Base-by-base conservation (phyloP, 2,329 filamentous ascomycete genomes). In the Fusarium hainanense region DNA sequence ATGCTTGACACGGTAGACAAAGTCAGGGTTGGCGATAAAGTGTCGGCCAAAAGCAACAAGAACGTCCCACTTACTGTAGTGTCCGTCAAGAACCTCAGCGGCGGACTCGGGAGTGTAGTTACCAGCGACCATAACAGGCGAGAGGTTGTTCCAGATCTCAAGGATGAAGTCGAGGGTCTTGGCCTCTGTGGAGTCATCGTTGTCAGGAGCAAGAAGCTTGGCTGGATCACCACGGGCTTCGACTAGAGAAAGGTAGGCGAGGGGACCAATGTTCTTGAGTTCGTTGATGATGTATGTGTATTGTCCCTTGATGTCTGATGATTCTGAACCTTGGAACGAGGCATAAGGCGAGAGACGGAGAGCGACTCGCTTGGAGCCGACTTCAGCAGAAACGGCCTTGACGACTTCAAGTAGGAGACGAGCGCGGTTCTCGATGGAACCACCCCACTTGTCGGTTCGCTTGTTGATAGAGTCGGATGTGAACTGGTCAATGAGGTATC, bases 401-500 rank as follows among this genome's bases (percentile, higher is more conserved):
- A 83, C 79, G 6, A 86, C 78, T 61, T 87, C 85, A 12, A 84
- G 69, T 16, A 83, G 78, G 11, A 87, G 70, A 6, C 84, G 81
- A 14, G 82, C 82, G 8, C 86, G 80, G 68, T 88, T 88, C 71
- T 86, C 83, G 37, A 88, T 80, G 27, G 79, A 82, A 1, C 87
- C 86, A 10, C 87, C 87, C 74, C 88, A 89, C 41, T 79, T 72
- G 72, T 89, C 85, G 2, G 82, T 87, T 25, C 85, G 79, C 52
- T 79, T 76, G 42, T 78, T 78, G 9, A 76, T 58, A 0, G 64
- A 64, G 46, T 76, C 73, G 0, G 80, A 85, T 3, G 86, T 80
- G 76, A 90, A 90, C 46, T 89, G 87, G 54, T 88, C 71, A 9
- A 88, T 78, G 3, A 90, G 76, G 68, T 89, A 90, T 1, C 86